phyloP scores from a whole-genome alignment of 441 rosid species.

The Eugenia klotzschiana region DNA sequence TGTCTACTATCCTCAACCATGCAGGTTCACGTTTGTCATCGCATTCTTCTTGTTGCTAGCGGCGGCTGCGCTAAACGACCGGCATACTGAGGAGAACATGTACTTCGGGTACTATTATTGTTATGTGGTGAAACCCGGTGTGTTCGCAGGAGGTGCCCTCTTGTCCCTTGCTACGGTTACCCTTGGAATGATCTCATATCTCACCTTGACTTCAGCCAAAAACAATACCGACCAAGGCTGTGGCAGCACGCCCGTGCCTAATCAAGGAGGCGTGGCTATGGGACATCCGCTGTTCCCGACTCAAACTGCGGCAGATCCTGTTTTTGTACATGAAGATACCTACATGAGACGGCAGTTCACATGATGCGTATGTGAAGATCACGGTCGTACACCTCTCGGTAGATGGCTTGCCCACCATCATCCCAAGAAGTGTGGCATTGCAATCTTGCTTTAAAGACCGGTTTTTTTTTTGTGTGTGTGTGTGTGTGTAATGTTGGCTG shows the following conservation, averaged over 20 bases:
- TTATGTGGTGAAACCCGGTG: slow-evolving; percentile 1
- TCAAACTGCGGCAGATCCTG: not conserved
- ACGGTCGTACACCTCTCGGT: not conserved
- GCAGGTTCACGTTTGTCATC: slow-evolving; percentile 1
- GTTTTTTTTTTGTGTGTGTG: not conserved
- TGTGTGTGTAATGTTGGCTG: not conserved
- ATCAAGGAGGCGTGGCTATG: not conserved
- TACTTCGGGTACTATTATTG: not conserved
- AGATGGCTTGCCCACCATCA: not conserved
- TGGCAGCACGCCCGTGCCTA: not conserved
- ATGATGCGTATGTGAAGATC: not conserved
- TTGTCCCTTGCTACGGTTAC: not conserved
- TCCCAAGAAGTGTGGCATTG: not conserved
- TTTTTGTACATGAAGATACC: slow-evolving; percentile 1
- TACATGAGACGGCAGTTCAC: slow-evolving; percentile 1
- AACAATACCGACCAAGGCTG: not conserved
- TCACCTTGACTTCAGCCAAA: not conserved
- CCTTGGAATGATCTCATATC: not conserved
- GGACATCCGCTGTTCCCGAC: not conserved
- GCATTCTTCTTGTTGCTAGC: slow-evolving; percentile 1
- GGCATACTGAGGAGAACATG: not conserved
- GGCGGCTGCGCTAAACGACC: not conserved
- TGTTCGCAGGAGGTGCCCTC: slow-evolving; percentile 5
- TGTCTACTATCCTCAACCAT: not conserved
- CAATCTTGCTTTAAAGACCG: not conserved